These are phyloP conservation scores for Pseudotulostoma volvatum DNA, from an alignment of 495 filamentous ascomycete species.

Conservation along the genomic window DNA sequence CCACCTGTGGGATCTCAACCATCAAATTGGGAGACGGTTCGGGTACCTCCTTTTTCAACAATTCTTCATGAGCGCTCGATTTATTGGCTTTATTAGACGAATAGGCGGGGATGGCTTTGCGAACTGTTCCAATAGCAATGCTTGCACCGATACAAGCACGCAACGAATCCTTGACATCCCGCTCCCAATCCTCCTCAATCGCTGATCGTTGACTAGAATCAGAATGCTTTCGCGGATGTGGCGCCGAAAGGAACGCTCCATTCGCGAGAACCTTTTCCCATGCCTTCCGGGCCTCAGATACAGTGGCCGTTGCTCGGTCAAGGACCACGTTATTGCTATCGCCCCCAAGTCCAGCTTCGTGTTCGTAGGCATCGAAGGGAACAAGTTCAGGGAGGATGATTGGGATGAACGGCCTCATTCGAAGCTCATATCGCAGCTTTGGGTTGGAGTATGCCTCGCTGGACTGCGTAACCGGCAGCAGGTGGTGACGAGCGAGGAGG, in stretches of 20 bases:
- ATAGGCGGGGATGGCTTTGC: constrained; percentile 24
- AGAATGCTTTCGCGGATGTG: constrained; percentile 20
- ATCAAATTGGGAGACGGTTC: constrained; percentile 16
- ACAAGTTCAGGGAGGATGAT: constrained; percentile 59
- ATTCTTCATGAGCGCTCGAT: constrained; percentile 10
- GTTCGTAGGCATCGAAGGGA: constrained; percentile 42
- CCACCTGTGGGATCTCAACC: constrained; percentile 38
- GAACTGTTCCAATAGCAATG: constrained; percentile 42
- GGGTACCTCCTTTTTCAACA: no score
- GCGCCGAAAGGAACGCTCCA: constrained; percentile 17
- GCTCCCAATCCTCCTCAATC: constrained; percentile 42
- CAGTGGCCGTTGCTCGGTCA: constrained; percentile 40
- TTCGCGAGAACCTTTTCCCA: constrained; percentile 42
- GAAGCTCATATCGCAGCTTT: constrained; percentile 60
- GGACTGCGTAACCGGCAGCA: constrained; percentile 37
- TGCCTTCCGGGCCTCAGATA: constrained; percentile 44
- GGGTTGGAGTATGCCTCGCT: constrained; percentile 54
- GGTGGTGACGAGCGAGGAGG: constrained; percentile 40
- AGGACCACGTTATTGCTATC: constrained; percentile 33
- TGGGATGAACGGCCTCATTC: constrained; percentile 73
- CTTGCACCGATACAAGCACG: constrained; percentile 50
- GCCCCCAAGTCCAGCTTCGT: constrained; percentile 24
- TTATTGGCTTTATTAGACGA: constrained; percentile 3
- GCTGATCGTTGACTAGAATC: constrained; percentile 25
- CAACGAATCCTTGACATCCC: constrained; percentile 39